phyloP scores from a whole-genome alignment of 78 protist genomes.

The Dictyostelium intermedium region DNA sequence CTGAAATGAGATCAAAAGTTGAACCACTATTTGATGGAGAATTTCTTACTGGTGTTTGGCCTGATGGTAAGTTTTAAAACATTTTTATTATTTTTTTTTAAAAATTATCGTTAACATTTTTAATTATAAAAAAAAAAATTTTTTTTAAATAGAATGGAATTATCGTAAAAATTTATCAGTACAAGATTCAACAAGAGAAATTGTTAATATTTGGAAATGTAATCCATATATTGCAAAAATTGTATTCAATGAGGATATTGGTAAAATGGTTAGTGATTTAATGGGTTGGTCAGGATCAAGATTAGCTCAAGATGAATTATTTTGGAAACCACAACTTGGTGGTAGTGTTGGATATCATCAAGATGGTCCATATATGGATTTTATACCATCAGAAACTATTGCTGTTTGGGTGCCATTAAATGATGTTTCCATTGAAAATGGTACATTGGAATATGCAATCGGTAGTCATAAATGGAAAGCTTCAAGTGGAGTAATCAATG shows the following conservation, averaged over 20 bases:
- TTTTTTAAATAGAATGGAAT: slow-evolving; percentile 14
- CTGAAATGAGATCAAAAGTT: not conserved
- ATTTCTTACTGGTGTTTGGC: not conserved
- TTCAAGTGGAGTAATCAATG: not conserved
- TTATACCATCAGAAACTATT: not conserved
- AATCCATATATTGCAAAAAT: not conserved
- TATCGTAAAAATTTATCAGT: slow-evolving; percentile 8
- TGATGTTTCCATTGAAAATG: slow-evolving; percentile 45
- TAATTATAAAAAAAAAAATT: not conserved
- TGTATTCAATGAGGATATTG: slow-evolving; percentile 6
- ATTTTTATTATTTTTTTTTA: not conserved
- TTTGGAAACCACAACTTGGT: slow-evolving; percentile 4
- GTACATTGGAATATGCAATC: slow-evolving; percentile 57
- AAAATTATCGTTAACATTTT: no score
- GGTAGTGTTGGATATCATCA: slow-evolving; percentile 49
- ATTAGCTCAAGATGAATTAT: slow-evolving; percentile 62
- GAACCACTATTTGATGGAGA: not conserved
- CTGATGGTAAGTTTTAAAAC: not conserved
- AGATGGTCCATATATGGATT: slow-evolving; percentile 49
- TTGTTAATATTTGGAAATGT: slow-evolving; percentile 20
- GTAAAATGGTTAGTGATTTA: slow-evolving; percentile 8
- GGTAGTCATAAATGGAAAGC: slow-evolving; percentile 47
- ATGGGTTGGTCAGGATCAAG: slow-evolving; percentile 59
- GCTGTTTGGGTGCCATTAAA: slow-evolving; percentile 43
- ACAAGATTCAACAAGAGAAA: not conserved